phyloP scores from a whole-genome alignment of 441 rosid genomes.

The Populus hybrid region DNA sequence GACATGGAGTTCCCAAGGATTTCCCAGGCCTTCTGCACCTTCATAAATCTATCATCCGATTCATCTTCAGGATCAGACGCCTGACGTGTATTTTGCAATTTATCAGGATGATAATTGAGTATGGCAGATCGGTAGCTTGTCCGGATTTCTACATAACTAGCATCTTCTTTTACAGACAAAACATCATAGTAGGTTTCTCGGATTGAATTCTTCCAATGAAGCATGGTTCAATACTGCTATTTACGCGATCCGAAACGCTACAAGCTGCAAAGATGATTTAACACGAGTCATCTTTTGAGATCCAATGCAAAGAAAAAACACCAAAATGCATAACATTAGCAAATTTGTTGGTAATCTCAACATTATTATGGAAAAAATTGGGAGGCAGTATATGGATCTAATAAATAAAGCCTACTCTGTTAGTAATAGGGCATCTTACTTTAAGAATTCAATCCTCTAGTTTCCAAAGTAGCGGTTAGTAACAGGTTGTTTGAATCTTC shows the following conservation, averaged over 20 bases:
- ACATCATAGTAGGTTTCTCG: slow-evolving; percentile 56
- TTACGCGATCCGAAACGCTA: neutral
- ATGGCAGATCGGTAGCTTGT: slow-evolving; percentile 59
- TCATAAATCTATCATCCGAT: slow-evolving; percentile 45
- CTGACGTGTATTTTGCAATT: slow-evolving; percentile 24
- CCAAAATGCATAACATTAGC: too few species aligned
- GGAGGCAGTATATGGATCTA: too few species aligned
- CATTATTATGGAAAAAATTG: neutral
- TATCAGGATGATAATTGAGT: slow-evolving; percentile 78
- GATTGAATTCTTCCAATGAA: slow-evolving; percentile 33
- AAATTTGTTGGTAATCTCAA: too few species aligned
- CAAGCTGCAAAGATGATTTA: neutral
- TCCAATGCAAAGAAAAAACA: too few species aligned
- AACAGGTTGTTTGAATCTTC: too few species aligned
- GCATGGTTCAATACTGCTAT: slow-evolving; percentile 33
- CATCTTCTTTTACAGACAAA: slow-evolving; percentile 58
- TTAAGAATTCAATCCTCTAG: too few species aligned
- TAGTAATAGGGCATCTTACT: too few species aligned
- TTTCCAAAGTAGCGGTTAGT: too few species aligned
- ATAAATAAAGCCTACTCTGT: too few species aligned
- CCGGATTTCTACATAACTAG: slow-evolving; percentile 71
- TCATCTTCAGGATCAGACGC: slow-evolving; percentile 22
- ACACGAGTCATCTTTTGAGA: neutral
- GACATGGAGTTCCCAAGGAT: slow-evolving; percentile 54
- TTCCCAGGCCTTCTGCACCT: slow-evolving; percentile 75